Conservation (phyloP, 495 filamentous ascomycete genomes). For the Annulohypoxylon nitens region DNA sequence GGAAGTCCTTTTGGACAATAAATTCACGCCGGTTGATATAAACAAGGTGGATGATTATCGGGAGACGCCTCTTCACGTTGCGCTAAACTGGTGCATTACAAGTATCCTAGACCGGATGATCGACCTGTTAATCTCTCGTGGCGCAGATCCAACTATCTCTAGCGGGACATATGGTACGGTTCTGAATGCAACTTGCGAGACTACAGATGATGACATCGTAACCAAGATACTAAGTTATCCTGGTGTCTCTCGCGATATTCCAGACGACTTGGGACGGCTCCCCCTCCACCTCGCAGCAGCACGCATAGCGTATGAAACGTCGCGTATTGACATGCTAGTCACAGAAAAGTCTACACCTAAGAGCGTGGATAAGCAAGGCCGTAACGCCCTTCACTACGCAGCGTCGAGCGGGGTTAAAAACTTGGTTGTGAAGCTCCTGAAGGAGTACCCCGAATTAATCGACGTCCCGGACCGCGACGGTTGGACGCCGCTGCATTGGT, state of each 20-base stretch:
- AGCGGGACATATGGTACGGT: constrained; percentile 36
- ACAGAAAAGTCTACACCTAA: constrained; percentile 20
- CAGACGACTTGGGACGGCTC: constrained; percentile 33
- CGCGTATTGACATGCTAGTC: constrained; percentile 15
- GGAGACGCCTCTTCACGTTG: constrained; percentile 31
- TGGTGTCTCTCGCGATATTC: constrained; percentile 17
- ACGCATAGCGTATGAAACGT: not conserved
- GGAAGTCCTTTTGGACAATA: constrained; percentile 13
- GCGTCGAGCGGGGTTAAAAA: not conserved
- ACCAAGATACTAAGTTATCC: constrained; percentile 26
- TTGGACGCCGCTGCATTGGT: constrained; percentile 48
- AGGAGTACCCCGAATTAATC: constrained; percentile 18
- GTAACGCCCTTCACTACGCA: constrained; percentile 33
- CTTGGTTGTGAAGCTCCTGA: constrained; percentile 14
- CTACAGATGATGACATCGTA: constrained; percentile 24
- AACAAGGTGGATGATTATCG: constrained; percentile 32
- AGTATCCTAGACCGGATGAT: constrained; percentile 24
- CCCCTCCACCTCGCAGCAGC: constrained; percentile 35
- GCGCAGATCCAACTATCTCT: constrained; percentile 31
- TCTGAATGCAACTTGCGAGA: constrained; percentile 35
- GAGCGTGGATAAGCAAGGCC: constrained; percentile 36
- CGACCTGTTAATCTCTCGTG: constrained; percentile 40
- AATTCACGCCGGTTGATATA: constrained; percentile 18
- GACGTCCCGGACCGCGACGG: constrained; percentile 36
- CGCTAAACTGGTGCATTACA: constrained; percentile 2